A percentile compares a stretch with the other conserved stretches of the same genome.
Conservation (phyloP, 2,329 filamentous ascomycete species). For the Paracoccidioides lutzii region DNA sequence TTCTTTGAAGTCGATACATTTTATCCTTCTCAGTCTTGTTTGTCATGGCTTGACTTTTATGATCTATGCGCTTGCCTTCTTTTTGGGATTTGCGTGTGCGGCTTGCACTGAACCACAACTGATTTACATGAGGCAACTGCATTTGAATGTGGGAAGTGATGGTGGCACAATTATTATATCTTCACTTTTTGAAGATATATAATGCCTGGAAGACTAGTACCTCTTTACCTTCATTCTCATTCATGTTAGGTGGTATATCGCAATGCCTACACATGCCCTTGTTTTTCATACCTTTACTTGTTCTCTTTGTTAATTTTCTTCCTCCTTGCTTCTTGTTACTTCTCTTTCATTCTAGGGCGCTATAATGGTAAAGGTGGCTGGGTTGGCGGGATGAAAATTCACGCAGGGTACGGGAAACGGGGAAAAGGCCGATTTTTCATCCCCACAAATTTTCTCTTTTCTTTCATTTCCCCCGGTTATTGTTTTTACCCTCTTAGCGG, state of each 20-base stretch:
- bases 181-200: background rate
- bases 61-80: background rate
- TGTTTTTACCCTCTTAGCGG: background rate
- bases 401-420: background rate
- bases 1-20: slow-evolving; percentile 2
- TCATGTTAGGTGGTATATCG: background rate
- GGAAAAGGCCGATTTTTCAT: background rate
- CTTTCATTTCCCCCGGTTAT: background rate
- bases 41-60: background rate
- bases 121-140: background rate
- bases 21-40: background rate
- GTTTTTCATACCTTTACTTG: slow-evolving; percentile 1
- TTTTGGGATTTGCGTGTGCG: background rate
- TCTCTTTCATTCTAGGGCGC: slow-evolving; percentile 21
- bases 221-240: background rate
- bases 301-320: slow-evolving; percentile 18
- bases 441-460: background rate
- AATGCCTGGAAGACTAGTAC: background rate
- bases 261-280: background rate
- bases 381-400: slow-evolving; percentile 22
- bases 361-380: slow-evolving; percentile 29
- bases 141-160: background rate
- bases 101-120: background rate
- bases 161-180: background rate
- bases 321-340: slow-evolving; percentile 9